Evolutionary conservation across 371 early-diverging fungal species (phyloP).

Genomic region (Mycotypha africana): DNA sequence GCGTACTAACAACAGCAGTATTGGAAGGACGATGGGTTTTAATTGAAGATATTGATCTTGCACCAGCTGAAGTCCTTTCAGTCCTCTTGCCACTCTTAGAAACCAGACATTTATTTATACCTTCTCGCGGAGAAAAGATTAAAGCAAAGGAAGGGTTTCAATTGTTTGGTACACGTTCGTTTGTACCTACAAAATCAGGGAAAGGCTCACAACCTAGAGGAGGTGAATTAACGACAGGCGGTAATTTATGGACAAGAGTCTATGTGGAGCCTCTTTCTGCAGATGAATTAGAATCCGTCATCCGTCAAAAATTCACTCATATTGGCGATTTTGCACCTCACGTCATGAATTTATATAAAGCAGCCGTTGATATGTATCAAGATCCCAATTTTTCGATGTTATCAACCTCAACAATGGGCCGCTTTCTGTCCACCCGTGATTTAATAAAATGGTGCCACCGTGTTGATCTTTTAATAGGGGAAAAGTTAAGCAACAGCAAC

Average conservation of each 20-base stretch:
- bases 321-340: constrained; percentile 45
- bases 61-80: constrained; percentile 96
- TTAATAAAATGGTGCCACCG: constrained; percentile 87
- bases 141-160: constrained; percentile 91
- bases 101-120: constrained; percentile 87
- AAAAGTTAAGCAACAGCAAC: constrained; percentile 24
- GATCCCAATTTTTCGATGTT: constrained; percentile 47
- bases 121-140: constrained; percentile 92
- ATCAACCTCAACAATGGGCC: constrained; percentile 50
- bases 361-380: constrained; percentile 50
- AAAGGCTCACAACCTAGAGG: constrained; percentile 43
- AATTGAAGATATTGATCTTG: constrained; percentile 98
- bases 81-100: constrained; percentile 94
- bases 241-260: constrained; percentile 78
- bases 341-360: constrained; percentile 62
- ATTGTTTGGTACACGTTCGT: constrained; percentile 90
- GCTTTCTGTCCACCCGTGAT: constrained; percentile 64
- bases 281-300: constrained; percentile 60
- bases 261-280: constrained; percentile 59
- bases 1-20: constrained; percentile 95
- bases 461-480: constrained; percentile 44
- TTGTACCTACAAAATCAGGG: constrained; percentile 46
- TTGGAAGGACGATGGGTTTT: constrained; percentile 96
- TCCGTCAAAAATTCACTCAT: constrained; percentile 54
- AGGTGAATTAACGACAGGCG: constrained; percentile 59